Base-by-base conservation (phyloP, 768 basidiomycete species). In the Mycena maculata region DNA sequence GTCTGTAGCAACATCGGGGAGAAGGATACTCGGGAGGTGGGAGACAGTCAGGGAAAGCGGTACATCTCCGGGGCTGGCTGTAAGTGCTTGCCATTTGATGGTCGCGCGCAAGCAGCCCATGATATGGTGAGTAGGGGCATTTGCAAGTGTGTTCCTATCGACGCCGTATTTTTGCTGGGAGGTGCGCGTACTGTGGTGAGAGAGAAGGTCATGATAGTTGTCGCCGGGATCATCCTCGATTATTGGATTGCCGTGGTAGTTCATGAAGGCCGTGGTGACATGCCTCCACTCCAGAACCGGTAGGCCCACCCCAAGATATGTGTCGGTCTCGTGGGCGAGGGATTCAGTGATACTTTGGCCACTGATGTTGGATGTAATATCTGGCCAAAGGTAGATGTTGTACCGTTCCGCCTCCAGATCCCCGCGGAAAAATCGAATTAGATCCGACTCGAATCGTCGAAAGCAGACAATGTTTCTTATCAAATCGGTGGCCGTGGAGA, bases 301-400 rank as follows among this genome's bases (percentile, higher is more conserved):
- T 2, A 45, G 41, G 5, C 30, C 7, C 7, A 30, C n/a, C 3
- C 13, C 5, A 6, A 53, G 9, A 39, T 63, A 36, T 16, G 13
- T n/a, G 18, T 44, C 39, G 1, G 61, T 53, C 1, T 25, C 49
- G 23, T 54, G 52, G 30, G 52, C 39, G 28, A 63, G 61, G 20
- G 3, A 1, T 13, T 54, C 27, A 42, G 52, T 63, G 41, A 63
- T 63, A 9, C 5, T n/a, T 1, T 63, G 42, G 30, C 61, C 52
- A 20, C 49, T 45, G 36, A 55, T 28, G 22, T 63, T 63, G 39
- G 20, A 15, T 11, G n/a, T 3, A 15, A 54, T 47, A n/a, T 42
- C 52, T 5, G 61, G 61, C 61, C 61, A 63, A 6, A 63, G 50
- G 23, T 55, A 63, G 4, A 48, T 36, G 20, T 56, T 23, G 22